Percentiles rank a stretch among this genome's conserved stretches.
These are phyloP conservation scores for Arabidopsis thaliana DNA, from an alignment of 345 rosid species.

Conservation along the genomic window DNA sequence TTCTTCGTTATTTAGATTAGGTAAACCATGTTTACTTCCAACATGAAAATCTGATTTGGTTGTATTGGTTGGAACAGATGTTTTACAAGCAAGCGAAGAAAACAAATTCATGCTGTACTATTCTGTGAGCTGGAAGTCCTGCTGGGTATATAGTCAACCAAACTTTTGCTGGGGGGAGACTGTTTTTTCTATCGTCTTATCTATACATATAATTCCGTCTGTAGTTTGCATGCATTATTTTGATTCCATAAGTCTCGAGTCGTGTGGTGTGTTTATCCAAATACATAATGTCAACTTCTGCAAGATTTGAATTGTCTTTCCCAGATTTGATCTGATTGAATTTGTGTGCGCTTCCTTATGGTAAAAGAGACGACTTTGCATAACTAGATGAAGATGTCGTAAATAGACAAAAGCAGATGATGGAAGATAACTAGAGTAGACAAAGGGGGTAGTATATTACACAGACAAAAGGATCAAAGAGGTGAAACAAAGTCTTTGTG, in stretches of 20 bases:
- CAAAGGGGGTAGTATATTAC: conserved; percentile 1
- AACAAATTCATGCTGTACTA: conserved; percentile 88
- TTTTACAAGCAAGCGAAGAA: conserved; percentile 99
- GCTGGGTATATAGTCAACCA: conserved; percentile 31
- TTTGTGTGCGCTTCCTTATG: not conserved
- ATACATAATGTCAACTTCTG: conserved; percentile 19
- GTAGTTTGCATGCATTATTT: conserved; percentile 30
- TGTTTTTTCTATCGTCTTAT: conserved; percentile 15
- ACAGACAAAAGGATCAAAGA: conserved; percentile 10
- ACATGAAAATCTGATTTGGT: conserved; percentile 4
- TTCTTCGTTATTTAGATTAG: not conserved
- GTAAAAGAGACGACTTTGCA: not conserved
- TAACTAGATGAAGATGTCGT: not conserved
- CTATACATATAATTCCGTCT: conserved; percentile 24
- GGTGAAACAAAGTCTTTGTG: not conserved
- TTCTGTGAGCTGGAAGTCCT: conserved; percentile 60
- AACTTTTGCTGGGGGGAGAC: conserved; percentile 34
- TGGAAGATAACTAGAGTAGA: conserved; percentile 20
- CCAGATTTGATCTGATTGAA: not conserved
- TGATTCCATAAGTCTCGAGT: conserved; percentile 16
- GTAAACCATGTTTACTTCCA: not conserved
- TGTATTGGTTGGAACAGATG: conserved; percentile 69
- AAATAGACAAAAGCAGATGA: not conserved
- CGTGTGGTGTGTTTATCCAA: conserved; percentile 35
- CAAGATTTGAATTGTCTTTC: conserved; percentile 3